Evolutionary conservation across 495 filamentous ascomycete genomes (phyloP).

Genomic region (Penicillium goetzii): DNA sequence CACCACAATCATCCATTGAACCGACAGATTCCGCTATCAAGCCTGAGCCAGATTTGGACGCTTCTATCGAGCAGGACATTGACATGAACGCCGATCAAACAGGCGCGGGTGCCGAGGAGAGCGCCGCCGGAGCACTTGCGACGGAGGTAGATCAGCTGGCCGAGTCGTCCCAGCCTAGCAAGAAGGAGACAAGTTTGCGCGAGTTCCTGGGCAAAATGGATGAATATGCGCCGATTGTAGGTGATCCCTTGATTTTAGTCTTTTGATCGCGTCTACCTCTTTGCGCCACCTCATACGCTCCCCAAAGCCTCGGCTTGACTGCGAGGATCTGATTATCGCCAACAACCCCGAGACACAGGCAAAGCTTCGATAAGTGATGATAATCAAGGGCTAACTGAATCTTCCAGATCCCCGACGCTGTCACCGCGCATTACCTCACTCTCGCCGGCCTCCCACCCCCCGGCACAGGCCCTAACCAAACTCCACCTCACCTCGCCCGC

Average conservation of each 20-base stretch:
- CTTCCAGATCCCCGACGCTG: constrained; percentile 89
- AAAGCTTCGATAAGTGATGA: background rate
- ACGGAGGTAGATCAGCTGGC: constrained; percentile 37
- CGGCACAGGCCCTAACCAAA: constrained; percentile 76
- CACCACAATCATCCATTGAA: constrained; percentile 2
- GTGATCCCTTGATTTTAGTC: constrained; percentile 28
- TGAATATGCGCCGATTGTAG: constrained; percentile 95
- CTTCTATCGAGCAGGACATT: constrained; percentile 51
- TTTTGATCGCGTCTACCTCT: constrained; percentile 1
- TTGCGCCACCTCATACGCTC: background rate
- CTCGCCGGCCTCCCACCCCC: constrained; percentile 90
- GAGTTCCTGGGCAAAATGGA: constrained; percentile 97
- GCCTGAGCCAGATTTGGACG: constrained; percentile 40
- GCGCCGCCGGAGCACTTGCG: constrained; percentile 17
- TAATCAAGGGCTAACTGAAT: constrained; percentile 24
- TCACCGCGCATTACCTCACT: constrained; percentile 97
- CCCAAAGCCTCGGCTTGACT: background rate
- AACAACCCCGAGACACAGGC: background rate
- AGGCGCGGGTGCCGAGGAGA: constrained; percentile 25
- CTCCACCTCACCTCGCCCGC: constrained; percentile 84
- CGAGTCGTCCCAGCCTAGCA: constrained; percentile 59
- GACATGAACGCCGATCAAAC: constrained; percentile 42
- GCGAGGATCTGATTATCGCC: background rate
- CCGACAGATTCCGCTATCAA: constrained; percentile 30
- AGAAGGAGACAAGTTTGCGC: constrained; percentile 87